A percentile compares a stretch with the other conserved stretches of the same genome.
Evolutionary conservation across 345 rosid species (phyloP).

Genomic region (Camelina neglecta): DNA sequence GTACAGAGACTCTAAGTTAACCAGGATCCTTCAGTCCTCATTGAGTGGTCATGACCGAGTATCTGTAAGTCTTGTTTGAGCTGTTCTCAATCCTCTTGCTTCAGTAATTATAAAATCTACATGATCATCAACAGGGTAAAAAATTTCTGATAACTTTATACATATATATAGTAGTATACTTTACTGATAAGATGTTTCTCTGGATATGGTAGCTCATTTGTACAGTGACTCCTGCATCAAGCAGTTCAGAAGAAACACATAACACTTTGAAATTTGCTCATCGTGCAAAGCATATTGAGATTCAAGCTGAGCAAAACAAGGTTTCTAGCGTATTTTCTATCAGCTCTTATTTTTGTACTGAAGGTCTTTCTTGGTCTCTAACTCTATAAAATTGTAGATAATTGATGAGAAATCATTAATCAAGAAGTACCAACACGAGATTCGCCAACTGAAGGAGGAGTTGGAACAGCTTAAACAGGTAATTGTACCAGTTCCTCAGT

Average conservation of each 20-base stretch:
- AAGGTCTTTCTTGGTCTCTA: slow-evolving; percentile 29
- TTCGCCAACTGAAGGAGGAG: slow-evolving; percentile 88
- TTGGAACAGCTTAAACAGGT: slow-evolving; percentile 88
- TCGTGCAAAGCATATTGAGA: slow-evolving; percentile 98
- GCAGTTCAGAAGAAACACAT: slow-evolving; percentile 97
- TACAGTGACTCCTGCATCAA: slow-evolving; percentile 95
- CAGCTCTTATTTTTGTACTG: neutral
- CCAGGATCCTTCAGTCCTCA: slow-evolving; percentile 97
- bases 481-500: slow-evolving; percentile 71
- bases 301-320: slow-evolving; percentile 94
- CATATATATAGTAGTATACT: slow-evolving; percentile 17
- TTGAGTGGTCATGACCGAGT: slow-evolving; percentile 99
- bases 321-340: slow-evolving; percentile 45
- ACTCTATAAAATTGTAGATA: slow-evolving; percentile 61
- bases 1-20: slow-evolving; percentile 96
- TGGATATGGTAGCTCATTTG: slow-evolving; percentile 88
- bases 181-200: slow-evolving; percentile 36
- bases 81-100: slow-evolving; percentile 8
- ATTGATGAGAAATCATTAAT: slow-evolving; percentile 98
- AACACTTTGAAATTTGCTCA: slow-evolving; percentile 99
- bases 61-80: slow-evolving; percentile 67
- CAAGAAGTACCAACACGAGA: slow-evolving; percentile 97
- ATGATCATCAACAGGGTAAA: neutral
- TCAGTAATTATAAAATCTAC: slow-evolving; percentile 28
- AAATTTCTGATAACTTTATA: neutral